Evolutionary conservation across 371 early-diverging fungal species (phyloP).

Genomic region (Saksenaea oblongispora): DNA sequence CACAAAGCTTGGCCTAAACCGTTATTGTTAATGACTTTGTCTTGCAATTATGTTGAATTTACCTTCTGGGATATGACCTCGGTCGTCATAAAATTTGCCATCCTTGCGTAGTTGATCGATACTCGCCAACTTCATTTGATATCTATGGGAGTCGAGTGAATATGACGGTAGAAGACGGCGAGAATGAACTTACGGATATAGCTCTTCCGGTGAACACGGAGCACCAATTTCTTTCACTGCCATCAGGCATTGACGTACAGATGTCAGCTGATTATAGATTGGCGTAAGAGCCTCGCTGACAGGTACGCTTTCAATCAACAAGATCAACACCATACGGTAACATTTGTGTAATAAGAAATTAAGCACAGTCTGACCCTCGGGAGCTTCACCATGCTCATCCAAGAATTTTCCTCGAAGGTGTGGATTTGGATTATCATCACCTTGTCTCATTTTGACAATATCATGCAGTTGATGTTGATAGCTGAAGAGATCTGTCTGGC

Average conservation of each 20-base stretch:
- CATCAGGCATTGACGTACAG: conserved; percentile 78
- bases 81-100: conserved; percentile 84
- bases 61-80: conserved; percentile 83
- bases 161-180: too few species aligned
- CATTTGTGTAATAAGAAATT: conserved; percentile 87
- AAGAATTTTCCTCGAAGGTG: conserved; percentile 58
- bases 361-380: conserved; percentile 69
- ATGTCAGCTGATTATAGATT: conserved; percentile 80
- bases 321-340: conserved; percentile 79
- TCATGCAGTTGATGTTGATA: conserved; percentile 79
- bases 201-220: conserved; percentile 60
- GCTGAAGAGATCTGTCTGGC: conserved; percentile 83
- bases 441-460: conserved; percentile 62
- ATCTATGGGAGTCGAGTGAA: conserved; percentile 25
- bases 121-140: conserved; percentile 83
- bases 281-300: conserved; percentile 81
- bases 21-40: background rate
- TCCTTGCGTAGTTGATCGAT: conserved; percentile 80
- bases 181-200: conserved; percentile 47
- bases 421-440: conserved; percentile 18
- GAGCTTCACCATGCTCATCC: conserved; percentile 62
- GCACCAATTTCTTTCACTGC: conserved; percentile 82
- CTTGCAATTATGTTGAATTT: background rate
- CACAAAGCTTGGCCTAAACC: conserved; percentile 68
- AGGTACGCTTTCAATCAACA: conserved; percentile 77